These are phyloP conservation scores for Handroanthus guayacan DNA, from an alignment of 257 asterid species.

Conservation along the genomic window DNA sequence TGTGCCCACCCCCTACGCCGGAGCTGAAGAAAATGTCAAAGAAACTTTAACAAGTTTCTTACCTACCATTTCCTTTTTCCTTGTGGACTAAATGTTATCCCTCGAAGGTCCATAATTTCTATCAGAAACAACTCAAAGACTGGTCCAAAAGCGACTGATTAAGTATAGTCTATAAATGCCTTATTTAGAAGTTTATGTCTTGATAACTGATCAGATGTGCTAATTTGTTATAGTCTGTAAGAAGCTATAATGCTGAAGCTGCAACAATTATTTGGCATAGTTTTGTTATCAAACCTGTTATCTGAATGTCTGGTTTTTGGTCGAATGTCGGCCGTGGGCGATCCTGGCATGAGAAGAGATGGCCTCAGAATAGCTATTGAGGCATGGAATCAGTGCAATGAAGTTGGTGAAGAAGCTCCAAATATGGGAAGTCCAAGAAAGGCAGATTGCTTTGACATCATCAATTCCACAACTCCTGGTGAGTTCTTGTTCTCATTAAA, in stretches of 20 bases:
- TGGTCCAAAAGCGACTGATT: not conserved
- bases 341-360: slow-evolving; percentile 73
- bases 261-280: slow-evolving; percentile 13
- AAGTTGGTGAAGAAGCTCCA: slow-evolving; percentile 62
- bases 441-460: slow-evolving; percentile 69
- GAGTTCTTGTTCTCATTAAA: slow-evolving; percentile 8
- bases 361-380: slow-evolving; percentile 65
- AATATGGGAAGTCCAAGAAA: slow-evolving; percentile 68
- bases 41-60: slow-evolving; percentile 22
- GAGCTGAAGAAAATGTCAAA: not conserved
- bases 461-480: slow-evolving; percentile 39
- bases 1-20: not conserved
- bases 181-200: not conserved
- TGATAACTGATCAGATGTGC: not conserved
- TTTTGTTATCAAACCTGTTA: slow-evolving; percentile 4
- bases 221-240: no score
- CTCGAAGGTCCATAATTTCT: not conserved
- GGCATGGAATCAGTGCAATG: slow-evolving; percentile 77
- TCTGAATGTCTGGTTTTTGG: slow-evolving; percentile 4
- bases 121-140: not conserved
- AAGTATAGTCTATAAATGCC: not conserved
- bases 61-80: slow-evolving; percentile 12
- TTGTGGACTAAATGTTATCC: slow-evolving; percentile 25
- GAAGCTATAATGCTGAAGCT: slow-evolving; percentile 17
- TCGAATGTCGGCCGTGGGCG: slow-evolving; percentile 57